A percentile compares a stretch with the other conserved stretches of the same genome.
Conservation (phyloP, 305 asterid genomes). For the Lippia alba region DNA sequence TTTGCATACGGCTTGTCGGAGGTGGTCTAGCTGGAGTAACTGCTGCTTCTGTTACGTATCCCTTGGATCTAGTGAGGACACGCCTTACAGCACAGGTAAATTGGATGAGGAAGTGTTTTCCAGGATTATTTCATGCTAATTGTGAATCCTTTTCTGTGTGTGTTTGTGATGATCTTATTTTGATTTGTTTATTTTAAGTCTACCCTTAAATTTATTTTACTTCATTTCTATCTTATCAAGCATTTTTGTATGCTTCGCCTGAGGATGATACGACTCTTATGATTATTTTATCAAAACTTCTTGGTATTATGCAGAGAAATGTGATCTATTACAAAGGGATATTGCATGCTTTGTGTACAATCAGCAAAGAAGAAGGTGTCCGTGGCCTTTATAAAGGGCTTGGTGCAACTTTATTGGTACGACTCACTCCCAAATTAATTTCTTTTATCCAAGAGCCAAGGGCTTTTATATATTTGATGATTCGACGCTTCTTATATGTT, state of each 20-base stretch:
- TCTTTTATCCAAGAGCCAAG: too few relatives aligned
- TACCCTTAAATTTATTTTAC: not conserved
- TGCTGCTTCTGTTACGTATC: slow-evolving; percentile 87
- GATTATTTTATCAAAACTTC: slow-evolving; percentile 20
- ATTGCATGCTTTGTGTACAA: slow-evolving; percentile 72
- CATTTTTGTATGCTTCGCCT: slow-evolving; percentile 21
- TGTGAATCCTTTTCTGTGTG: not conserved
- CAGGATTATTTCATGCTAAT: slow-evolving; percentile 17
- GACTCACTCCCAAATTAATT: not conserved
- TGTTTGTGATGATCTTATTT: not conserved
- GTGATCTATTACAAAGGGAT: slow-evolving; percentile 77
- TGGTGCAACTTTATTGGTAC: slow-evolving; percentile 85
- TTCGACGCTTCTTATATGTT: slow-evolving; percentile 9
- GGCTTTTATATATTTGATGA: slow-evolving; percentile 20
- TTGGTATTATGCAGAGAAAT: slow-evolving; percentile 60
- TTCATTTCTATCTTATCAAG: not conserved
- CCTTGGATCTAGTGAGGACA: slow-evolving; percentile 92
- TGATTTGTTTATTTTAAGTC: not conserved
- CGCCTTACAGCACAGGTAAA: slow-evolving; percentile 87
- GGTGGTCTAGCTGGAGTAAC: slow-evolving; percentile 94
- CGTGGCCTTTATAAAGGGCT: slow-evolving; percentile 84
- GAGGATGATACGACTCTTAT: slow-evolving; percentile 1
- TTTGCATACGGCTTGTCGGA: slow-evolving; percentile 71
- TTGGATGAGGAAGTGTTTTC: slow-evolving; percentile 3
- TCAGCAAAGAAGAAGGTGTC: slow-evolving; percentile 80